phyloP scores from a whole-genome alignment of 106 monocot genomes.

The Ottelia alismoides region DNA sequence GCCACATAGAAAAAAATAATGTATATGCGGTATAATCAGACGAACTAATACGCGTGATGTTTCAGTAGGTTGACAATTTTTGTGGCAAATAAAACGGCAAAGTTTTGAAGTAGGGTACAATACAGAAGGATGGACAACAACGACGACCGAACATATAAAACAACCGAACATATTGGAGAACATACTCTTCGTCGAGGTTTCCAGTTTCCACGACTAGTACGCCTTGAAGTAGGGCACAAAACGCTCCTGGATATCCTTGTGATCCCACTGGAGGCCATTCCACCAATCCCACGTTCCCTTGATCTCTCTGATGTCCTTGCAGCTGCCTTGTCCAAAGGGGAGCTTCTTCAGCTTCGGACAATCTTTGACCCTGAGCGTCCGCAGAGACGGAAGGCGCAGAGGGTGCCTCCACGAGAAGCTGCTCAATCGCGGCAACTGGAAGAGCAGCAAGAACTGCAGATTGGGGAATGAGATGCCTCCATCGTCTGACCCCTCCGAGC shows the following conservation, averaged over 20 bases:
- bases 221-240: slow-evolving; percentile 1
- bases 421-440: background rate
- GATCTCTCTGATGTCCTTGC: slow-evolving; percentile 1
- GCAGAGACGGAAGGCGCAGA: background rate
- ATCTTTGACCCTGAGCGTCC: background rate
- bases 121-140: too few species aligned
- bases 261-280: slow-evolving; percentile 8
- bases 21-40: too few species aligned
- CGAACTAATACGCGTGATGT: too few species aligned
- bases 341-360: slow-evolving; percentile 11
- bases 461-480: too few species aligned
- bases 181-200: too few species aligned
- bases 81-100: too few species aligned
- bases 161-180: too few species aligned
- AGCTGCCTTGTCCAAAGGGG: background rate
- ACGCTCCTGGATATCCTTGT: background rate
- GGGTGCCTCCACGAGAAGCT: slow-evolving; percentile 2
- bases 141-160: too few species aligned
- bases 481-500: background rate
- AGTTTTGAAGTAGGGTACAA: too few species aligned
- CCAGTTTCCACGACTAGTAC: too few species aligned
- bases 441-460: background rate
- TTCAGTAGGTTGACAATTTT: too few species aligned
- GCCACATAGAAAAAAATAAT: too few species aligned
- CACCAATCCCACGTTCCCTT: slow-evolving; percentile 1